Evolutionary conservation across 1,284 basidiomycete species (phyloP), one percentile per base, ranked within the genome.

Genomic region (Microbotryomycetes sp.): DNA sequence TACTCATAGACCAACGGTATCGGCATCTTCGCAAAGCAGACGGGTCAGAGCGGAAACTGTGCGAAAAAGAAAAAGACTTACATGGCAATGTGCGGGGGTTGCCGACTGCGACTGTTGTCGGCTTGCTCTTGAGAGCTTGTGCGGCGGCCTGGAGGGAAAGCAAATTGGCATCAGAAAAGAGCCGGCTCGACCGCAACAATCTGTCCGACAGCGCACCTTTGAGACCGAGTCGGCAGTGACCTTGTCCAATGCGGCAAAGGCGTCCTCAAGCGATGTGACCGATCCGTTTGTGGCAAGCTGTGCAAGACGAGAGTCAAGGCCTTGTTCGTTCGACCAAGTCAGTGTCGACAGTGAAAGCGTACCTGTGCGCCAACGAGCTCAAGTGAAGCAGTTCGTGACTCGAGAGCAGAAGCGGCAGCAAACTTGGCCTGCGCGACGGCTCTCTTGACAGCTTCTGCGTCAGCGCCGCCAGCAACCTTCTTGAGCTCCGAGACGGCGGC

Each of bases 401-500:
- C 92, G 28, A 82, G 70, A 55, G 81, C 78, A 61, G 78, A 79
- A 4, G 91, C 91, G 71, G 86, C 83, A 56, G 81, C 77, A 73
- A 94, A 92, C 76, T 88, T 90, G 67, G 91, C 89, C 76, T 90
- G 90, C 23, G 87, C 85, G 57, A 91, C 77, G 15, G 92, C 91
- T 68, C 81, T 81, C 79, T 86, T 85, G 66, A 93, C 76, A 41
- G 85, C 85, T 66, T 91, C 88, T 27, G 80, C 81, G 67, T 81
- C 84, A 64, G 86, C 74, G 51, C 77, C 75, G 73, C 61, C 54
- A 21, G 78, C 76, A 3, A 80, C 78, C 30, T 80, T 80, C 79
- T 87, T 87, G 67, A 91, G 72, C n/a, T 82, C 84, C 47, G 81
- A 76, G 18, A 87, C 83, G 45, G 82, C 85, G 60, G 80, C 80